Evolutionary conservation across 106 monocot genomes (phyloP).

Genomic region (Acorus calamus): DNA sequence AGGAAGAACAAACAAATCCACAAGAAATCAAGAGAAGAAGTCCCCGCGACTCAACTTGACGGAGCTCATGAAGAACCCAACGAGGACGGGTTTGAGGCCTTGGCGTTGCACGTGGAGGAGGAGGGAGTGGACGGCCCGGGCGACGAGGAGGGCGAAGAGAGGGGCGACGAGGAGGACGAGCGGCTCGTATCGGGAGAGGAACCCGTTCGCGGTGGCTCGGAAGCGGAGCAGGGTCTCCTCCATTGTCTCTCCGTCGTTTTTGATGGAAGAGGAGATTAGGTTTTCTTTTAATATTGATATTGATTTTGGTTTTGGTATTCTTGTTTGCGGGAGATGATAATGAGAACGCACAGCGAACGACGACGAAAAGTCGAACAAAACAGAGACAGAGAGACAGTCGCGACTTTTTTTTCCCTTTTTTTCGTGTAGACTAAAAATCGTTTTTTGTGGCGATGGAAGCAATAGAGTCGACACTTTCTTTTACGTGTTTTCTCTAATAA

Average conservation of each 20-base stretch:
- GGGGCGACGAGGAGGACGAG: slow-evolving; percentile 53
- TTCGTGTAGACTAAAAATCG: too few species aligned
- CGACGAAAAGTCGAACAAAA: too few species aligned
- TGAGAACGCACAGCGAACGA: too few species aligned
- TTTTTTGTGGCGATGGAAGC: too few species aligned
- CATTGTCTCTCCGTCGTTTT: slow-evolving; percentile 2
- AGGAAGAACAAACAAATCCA: neutral
- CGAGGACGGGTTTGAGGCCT: slow-evolving; percentile 36
- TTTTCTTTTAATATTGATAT: too few species aligned
- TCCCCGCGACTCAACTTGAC: slow-evolving; percentile 34
- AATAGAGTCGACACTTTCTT: too few species aligned
- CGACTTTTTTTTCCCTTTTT: too few species aligned
- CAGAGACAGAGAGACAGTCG: too few species aligned
- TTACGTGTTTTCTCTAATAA: too few species aligned
- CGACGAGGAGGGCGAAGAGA: slow-evolving; percentile 46
- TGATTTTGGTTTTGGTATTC: too few species aligned
- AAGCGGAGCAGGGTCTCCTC: slow-evolving; percentile 18
- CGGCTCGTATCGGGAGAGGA: slow-evolving; percentile 74
- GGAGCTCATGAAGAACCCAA: slow-evolving; percentile 36
- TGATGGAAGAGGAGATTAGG: too few species aligned
- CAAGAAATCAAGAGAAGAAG: slow-evolving; percentile 1
- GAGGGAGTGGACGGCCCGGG: slow-evolving; percentile 38
- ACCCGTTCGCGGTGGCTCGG: slow-evolving; percentile 40
- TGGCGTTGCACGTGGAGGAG: slow-evolving; percentile 30
- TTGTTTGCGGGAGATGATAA: too few species aligned